Evolutionary conservation across 768 basidiomycete genomes (phyloP), one percentile per base, ranked within the genome.

Genomic region (Hericium rajendrae): DNA sequence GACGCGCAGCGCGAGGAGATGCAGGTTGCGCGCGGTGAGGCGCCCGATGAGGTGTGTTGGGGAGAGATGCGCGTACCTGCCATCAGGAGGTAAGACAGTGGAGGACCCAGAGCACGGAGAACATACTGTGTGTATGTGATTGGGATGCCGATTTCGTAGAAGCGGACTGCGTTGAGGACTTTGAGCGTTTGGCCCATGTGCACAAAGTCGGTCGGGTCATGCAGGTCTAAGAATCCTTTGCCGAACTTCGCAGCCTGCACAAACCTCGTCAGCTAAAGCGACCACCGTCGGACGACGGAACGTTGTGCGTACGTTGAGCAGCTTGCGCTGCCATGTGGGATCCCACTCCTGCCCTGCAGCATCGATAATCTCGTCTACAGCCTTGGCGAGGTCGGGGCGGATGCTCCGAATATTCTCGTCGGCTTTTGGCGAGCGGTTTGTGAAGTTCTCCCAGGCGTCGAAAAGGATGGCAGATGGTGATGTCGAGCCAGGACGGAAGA

Each of bases 301-400:
- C 37, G 24, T 18, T 58, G 40, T 1, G 67, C 79, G 63, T 59
- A 93, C 94, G 67, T 84, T 90, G 18, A 98, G 76, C 50, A 98
- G 78, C 39, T 81, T 81, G 53, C 88, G 83, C 67, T 97, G 94
- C 91, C 91, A 95, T 64, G 82, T 75, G 4, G 88, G 84, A 55
- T 95, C 92, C 83, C 88, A 91, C 72, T 97, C 94, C 54, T 84
- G 79, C 12, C 90, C 92, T 4, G 95, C 95, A 38, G 94, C 94
- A 59, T 95, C 92, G 39, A 97, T 86, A 61, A 94, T 94, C 53
- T 90, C 87, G 66, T 94, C 88, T 2, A 95, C 92, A 1, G 94
- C 94, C 39, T 80, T 77, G 4, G 85, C 86, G 57, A 97, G 77
- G 50, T 97, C 95, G 1, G 86, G 85, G 22, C 87, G 82, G 56